phyloP scores from a whole-genome alignment of 768 basidiomycete genomes.

The Pisolithus orientalis region DNA sequence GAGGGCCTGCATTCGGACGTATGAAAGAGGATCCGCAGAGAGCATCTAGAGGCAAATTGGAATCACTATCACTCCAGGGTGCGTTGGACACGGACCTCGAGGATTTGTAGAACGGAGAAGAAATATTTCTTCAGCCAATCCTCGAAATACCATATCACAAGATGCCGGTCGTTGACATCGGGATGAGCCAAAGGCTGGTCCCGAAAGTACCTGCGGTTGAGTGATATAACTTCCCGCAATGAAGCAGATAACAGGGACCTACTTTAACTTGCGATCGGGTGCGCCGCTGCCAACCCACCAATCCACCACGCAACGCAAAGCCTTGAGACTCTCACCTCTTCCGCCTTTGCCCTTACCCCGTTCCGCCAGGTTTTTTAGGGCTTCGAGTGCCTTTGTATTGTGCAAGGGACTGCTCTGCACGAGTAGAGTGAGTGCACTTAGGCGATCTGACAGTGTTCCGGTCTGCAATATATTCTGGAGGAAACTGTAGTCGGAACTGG shows the following conservation, averaged over 20 bases:
- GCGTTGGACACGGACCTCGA: slow-evolving; percentile 57
- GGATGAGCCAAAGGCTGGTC: slow-evolving; percentile 75
- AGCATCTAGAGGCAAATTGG: slow-evolving; percentile 46
- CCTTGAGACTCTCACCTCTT: slow-evolving; percentile 89
- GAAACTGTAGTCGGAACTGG: slow-evolving; percentile 74
- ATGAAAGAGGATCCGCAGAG: slow-evolving; percentile 79
- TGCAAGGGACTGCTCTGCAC: slow-evolving; percentile 87
- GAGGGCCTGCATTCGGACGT: slow-evolving; percentile 82
- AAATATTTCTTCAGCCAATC: slow-evolving; percentile 98
- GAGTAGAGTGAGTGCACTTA: slow-evolving; percentile 85
- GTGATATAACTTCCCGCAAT: not conserved
- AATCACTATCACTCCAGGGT: not conserved
- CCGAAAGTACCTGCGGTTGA: slow-evolving; percentile 69
- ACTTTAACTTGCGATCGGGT: slow-evolving; percentile 83
- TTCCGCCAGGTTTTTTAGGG: slow-evolving; percentile 69
- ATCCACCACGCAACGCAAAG: slow-evolving; percentile 86
- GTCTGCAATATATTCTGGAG: slow-evolving; percentile 78
- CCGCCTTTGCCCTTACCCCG: slow-evolving; percentile 78
- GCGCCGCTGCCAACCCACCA: slow-evolving; percentile 98
- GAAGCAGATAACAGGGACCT: slow-evolving; percentile 19
- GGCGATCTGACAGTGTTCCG: slow-evolving; percentile 87
- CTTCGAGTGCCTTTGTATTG: slow-evolving; percentile 75
- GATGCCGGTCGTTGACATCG: slow-evolving; percentile 58
- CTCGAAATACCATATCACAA: slow-evolving; percentile 88
- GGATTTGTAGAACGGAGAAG: slow-evolving; percentile 82